phyloP scores from a whole-genome alignment of 140 eudicot species.

The Ambrosia hybrid region DNA sequence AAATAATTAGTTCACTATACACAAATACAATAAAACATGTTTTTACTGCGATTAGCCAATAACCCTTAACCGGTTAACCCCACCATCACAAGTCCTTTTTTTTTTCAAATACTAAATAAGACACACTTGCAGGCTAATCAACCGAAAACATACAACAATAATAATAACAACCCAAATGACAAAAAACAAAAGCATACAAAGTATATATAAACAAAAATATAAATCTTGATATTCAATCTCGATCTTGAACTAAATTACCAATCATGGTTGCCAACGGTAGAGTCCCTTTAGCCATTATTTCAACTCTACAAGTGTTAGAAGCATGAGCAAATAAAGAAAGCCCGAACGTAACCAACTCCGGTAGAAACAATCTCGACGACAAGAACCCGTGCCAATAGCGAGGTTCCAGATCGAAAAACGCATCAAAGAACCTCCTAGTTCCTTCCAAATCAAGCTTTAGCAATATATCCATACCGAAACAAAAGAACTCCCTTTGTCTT shows the following conservation, averaged over 20 bases:
- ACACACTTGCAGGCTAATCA: conserved; percentile 3
- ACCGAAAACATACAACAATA: conserved; percentile 23
- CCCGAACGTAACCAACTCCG: conserved; percentile 78
- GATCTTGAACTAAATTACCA: conserved; percentile 70
- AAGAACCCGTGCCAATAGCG: conserved; percentile 98
- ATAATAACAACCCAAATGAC: conserved; percentile 9
- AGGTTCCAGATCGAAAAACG: conserved; percentile 92
- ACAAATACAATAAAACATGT: too few relatives aligned
- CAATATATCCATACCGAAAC: conserved; percentile 98
- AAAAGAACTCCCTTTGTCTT: conserved; percentile 87
- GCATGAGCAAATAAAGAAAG: conserved; percentile 84
- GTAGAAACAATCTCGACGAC: conserved; percentile 94
- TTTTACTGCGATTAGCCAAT: too few relatives aligned
- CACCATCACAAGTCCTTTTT: too few relatives aligned
- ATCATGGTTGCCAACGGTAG: conserved; percentile 85
- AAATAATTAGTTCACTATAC: too few relatives aligned
- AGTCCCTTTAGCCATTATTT: conserved; percentile 96
- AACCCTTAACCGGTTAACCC: too few relatives aligned
- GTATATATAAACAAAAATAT: conserved; percentile 13
- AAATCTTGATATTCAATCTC: conserved; percentile 40
- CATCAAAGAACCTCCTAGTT: conserved; percentile 87
- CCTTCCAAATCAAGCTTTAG: conserved; percentile 92
- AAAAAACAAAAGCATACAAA: conserved; percentile 26
- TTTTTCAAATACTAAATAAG: not conserved
- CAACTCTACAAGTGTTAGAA: conserved; percentile 75